phyloP scores from a whole-genome alignment of 352 stramenopile genomes.

The Plasmopara muralis region DNA sequence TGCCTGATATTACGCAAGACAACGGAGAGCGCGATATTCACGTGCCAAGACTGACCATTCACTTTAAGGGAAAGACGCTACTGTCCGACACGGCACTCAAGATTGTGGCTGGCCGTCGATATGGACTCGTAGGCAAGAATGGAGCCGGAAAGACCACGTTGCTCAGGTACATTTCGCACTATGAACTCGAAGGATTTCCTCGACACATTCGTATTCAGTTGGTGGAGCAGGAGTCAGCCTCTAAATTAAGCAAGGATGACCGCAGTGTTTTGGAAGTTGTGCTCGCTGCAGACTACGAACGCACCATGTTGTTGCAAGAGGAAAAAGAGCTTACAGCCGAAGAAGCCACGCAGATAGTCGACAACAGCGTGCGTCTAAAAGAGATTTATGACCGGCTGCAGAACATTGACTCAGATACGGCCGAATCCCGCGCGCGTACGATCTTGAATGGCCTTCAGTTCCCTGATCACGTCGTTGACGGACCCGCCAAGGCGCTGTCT shows the following conservation, averaged over 20 bases:
- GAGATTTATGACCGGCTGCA: slow-evolving; percentile 85
- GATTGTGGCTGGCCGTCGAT: slow-evolving; percentile 74
- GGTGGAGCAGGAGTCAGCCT: slow-evolving; percentile 92
- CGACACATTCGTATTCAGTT: slow-evolving; percentile 93
- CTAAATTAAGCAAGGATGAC: slow-evolving; percentile 70
- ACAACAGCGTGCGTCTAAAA: slow-evolving; percentile 53
- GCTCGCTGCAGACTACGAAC: slow-evolving; percentile 92
- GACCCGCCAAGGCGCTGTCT: slow-evolving; percentile 86
- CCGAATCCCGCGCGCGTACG: slow-evolving; percentile 82
- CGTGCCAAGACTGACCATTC: slow-evolving; percentile 80
- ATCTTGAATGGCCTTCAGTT: slow-evolving; percentile 95
- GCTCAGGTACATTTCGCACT: slow-evolving; percentile 92
- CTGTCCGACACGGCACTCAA: slow-evolving; percentile 83
- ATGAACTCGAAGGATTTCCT: slow-evolving; percentile 96
- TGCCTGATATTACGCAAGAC: slow-evolving; percentile 71
- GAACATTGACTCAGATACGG: slow-evolving; percentile 87
- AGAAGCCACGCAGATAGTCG: slow-evolving; percentile 21
- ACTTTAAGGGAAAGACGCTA: slow-evolving; percentile 88
- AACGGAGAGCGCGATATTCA: slow-evolving; percentile 85
- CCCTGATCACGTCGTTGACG: slow-evolving; percentile 85
- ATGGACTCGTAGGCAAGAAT: slow-evolving; percentile 93
- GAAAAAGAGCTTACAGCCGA: slow-evolving; percentile 87
- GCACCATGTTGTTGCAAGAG: slow-evolving; percentile 85
- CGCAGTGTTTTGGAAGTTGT: slow-evolving; percentile 92
- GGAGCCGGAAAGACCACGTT: slow-evolving; percentile 93